These are phyloP conservation scores for Aspergillus sp. DNA, from an alignment of 2,329 filamentous ascomycete species.

Conservation along the genomic window DNA sequence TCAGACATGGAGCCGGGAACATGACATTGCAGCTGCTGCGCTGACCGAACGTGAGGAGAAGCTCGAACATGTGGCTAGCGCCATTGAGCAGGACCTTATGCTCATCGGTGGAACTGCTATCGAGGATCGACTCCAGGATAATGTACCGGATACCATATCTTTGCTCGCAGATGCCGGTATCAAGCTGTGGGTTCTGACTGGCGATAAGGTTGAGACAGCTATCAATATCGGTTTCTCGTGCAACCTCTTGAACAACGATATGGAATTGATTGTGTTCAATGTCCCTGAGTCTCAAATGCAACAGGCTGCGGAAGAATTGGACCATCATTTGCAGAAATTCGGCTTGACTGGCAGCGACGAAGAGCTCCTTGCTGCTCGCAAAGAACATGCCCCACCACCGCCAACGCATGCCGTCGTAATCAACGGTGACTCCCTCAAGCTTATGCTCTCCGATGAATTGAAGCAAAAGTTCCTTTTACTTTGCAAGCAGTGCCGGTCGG, in stretches of 20 bases:
- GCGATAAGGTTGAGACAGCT: slow-evolving; percentile 97
- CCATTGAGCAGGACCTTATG: slow-evolving; percentile 85
- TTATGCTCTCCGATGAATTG: slow-evolving; percentile 76
- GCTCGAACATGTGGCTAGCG: slow-evolving; percentile 82
- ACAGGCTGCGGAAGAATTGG: slow-evolving; percentile 68
- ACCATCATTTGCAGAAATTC: slow-evolving; percentile 71
- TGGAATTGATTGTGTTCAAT: slow-evolving; percentile 92
- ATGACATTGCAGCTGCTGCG: slow-evolving; percentile 82
- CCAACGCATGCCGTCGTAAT: slow-evolving; percentile 91
- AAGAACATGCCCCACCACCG: slow-evolving; percentile 80
- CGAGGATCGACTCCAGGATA: slow-evolving; percentile 94
- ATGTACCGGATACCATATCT: slow-evolving; percentile 92
- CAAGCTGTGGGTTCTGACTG: slow-evolving; percentile 97
- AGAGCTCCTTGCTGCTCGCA: slow-evolving; percentile 75
- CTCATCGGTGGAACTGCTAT: slow-evolving; percentile 94
- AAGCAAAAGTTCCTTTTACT: slow-evolving; percentile 92
- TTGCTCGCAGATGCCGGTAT: slow-evolving; percentile 90
- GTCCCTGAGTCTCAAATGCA: slow-evolving; percentile 71
- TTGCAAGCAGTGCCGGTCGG: slow-evolving; percentile 95
- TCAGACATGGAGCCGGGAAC: slow-evolving; percentile 76
- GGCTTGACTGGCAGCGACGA: slow-evolving; percentile 79
- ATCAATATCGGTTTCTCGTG: slow-evolving; percentile 99
- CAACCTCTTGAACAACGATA: slow-evolving; percentile 93
- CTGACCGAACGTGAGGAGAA: slow-evolving; percentile 89
- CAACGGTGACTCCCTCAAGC: slow-evolving; percentile 88